These are phyloP conservation scores for Diutina sp. DNA, from an alignment of 1,139 yeast species.

Conservation along the genomic window DNA sequence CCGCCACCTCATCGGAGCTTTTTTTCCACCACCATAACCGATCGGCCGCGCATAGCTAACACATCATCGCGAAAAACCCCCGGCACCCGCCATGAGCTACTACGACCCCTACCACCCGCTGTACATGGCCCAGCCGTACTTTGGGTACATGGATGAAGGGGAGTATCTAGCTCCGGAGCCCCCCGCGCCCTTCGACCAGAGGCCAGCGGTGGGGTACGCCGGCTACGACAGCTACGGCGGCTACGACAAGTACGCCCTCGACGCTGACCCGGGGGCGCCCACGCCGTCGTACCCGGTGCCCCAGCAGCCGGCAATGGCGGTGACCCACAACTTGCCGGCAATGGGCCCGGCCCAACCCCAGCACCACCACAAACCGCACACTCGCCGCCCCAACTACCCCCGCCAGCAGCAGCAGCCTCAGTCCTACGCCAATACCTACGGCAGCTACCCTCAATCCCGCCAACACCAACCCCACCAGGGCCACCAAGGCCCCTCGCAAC, in stretches of 20 bases:
- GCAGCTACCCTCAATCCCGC: background rate
- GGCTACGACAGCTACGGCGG: slow-evolving; percentile 6
- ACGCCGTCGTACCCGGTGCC: slow-evolving; percentile 8
- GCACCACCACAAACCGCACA: background rate
- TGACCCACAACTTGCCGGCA: background rate
- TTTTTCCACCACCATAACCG: background rate
- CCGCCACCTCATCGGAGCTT: background rate
- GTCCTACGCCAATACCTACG: background rate
- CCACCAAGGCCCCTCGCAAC: slow-evolving; percentile 1
- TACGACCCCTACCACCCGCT: slow-evolving; percentile 34
- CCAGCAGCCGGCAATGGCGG: slow-evolving; percentile 3
- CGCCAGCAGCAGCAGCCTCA: background rate
- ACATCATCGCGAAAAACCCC: slow-evolving; percentile 2
- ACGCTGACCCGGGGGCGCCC: slow-evolving; percentile 7
- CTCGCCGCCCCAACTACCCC: background rate
- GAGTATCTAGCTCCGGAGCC: slow-evolving; percentile 4
- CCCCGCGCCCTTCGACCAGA: slow-evolving; percentile 3
- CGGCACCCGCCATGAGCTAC: slow-evolving; percentile 21
- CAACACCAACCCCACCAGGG: background rate
- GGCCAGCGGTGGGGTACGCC: slow-evolving; percentile 4
- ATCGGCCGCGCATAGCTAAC: background rate
- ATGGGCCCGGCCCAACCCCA: background rate
- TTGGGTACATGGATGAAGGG: slow-evolving; percentile 19
- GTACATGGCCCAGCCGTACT: slow-evolving; percentile 21
- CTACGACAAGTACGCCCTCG: slow-evolving; percentile 7